Base-by-base conservation (phyloP, 139 green algal species). In the Coelastrella sp. region DNA sequence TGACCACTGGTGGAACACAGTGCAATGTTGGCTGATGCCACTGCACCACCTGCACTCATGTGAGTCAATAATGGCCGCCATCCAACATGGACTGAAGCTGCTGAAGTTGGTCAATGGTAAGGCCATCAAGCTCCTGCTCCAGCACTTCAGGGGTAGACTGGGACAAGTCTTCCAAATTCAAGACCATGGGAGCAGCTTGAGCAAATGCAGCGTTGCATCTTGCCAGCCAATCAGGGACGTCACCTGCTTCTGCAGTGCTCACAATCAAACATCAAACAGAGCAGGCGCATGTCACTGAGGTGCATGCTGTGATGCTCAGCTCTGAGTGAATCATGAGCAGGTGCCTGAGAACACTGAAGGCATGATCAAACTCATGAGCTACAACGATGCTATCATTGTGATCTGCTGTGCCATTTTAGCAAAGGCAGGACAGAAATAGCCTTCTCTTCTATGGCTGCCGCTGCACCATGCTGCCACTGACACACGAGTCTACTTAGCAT, bases 81-180 rank as follows among this genome's bases (percentile, higher is more conserved):
- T 75, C 12, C 27, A 80, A 19, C 78, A 68, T 10, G 0, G 25
- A 20, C 25, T 88, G 68, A 66, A 88, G 68, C 56, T 60, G 35
- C 84, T 59, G 19, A 73, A 88, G 84, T 49, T 88, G 84, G 6
- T 75, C 56, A 24, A 78, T 7, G 12, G 78, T 73, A 17, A 88
- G 68, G 6, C 35, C 49, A 7, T 88, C 84, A 22, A 88, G 84
- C 61, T 80, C 84, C 9, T 57, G 49, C 68, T 88, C 58, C 49
- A 88, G 49, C 49, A 88, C 82, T 58, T 87, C 82, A 74, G 82
- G 25, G 14, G 82, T 87, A 15, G 61, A 87, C 49, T 78, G 66
- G 19, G 27, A 24, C 19, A 76, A 24, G 49, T 88, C 84, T 17
- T 80, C 66, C 20, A 88, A 58, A 59, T 76, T 80, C 6, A 88